Evolutionary conservation across 129 eudicot genomes (phyloP).

Genomic region (Chrysanthemum lavandulifolium): DNA sequence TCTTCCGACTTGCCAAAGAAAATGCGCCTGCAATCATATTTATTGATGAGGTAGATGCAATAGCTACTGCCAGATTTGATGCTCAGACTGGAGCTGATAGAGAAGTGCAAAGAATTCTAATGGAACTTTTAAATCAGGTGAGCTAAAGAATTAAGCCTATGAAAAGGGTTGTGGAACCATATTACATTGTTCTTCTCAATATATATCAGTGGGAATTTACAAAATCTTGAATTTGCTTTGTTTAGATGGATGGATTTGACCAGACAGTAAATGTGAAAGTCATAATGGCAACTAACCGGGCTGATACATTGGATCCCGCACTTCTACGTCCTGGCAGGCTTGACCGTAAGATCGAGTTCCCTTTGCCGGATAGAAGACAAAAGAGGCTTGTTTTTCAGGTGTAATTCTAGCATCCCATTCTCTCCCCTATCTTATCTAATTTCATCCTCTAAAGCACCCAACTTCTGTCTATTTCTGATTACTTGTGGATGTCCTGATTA

Average conservation of each 20-base stretch:
- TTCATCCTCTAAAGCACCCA: too few species aligned
- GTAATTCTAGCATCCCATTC: not conserved
- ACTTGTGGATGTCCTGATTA: too few species aligned
- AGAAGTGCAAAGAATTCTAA: constrained; percentile 84
- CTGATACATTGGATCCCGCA: constrained; percentile 79
- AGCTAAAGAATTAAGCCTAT: not conserved
- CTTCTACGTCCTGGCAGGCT: constrained; percentile 80
- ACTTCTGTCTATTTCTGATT: too few species aligned
- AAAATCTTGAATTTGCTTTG: constrained; percentile 16
- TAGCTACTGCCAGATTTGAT: constrained; percentile 89
- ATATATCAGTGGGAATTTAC: not conserved
- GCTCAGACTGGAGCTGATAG: constrained; percentile 92
- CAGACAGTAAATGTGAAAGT: constrained; percentile 86
- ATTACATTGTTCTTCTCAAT: not conserved
- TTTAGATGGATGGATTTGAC: constrained; percentile 94
- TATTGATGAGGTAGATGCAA: constrained; percentile 90
- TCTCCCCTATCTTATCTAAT: not conserved
- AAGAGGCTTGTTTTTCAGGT: constrained; percentile 55
- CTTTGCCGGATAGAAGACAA: constrained; percentile 82
- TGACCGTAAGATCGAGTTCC: constrained; percentile 83
- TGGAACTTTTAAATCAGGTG: constrained; percentile 93
- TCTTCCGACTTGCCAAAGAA: constrained; percentile 86
- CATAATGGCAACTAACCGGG: constrained; percentile 76
- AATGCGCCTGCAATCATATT: constrained; percentile 90
- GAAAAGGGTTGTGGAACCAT: not conserved